Conservation (phyloP, 129 eudicot species). For the Flaveria trinervia region DNA sequence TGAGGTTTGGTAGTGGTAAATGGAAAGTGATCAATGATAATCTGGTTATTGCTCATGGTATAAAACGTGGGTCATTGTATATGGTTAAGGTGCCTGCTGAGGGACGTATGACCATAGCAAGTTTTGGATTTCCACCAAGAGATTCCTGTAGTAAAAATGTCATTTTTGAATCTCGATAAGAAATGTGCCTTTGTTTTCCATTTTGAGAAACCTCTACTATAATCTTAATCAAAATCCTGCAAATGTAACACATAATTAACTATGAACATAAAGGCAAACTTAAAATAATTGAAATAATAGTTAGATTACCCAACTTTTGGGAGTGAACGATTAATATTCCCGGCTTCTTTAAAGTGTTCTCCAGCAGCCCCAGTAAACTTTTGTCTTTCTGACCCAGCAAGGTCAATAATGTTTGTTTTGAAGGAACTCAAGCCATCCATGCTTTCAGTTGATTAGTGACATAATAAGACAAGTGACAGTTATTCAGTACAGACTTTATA, state of each 20-base stretch:
- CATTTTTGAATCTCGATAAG: constrained; percentile 86
- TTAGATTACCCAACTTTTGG: constrained; percentile 81
- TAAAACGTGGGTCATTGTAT: too few species aligned
- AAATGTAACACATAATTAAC: constrained; percentile 15
- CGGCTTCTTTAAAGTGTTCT: constrained; percentile 91
- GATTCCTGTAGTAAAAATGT: constrained; percentile 90
- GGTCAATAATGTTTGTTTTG: constrained; percentile 77
- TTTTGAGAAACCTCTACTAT: constrained; percentile 93
- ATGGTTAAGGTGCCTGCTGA: too few species aligned
- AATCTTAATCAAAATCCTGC: constrained; percentile 81
- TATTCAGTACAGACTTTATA: too few species aligned
- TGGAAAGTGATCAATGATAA: too few species aligned
- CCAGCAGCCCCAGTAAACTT: constrained; percentile 97
- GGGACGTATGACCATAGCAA: too few species aligned
- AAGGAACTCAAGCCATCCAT: constrained; percentile 73
- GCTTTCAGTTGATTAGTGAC: too few species aligned
- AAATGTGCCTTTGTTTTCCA: constrained; percentile 93
- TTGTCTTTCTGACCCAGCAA: constrained; percentile 97
- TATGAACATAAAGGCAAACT: not conserved
- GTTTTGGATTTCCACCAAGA: constrained; percentile 92
- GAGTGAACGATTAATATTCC: constrained; percentile 61
- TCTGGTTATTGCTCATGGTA: too few species aligned
- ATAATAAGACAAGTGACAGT: too few species aligned
- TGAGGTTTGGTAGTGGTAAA: too few species aligned
- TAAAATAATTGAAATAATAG: not conserved